Base-by-base conservation (phyloP, 768 basidiomycete species). In the Piloderma croceum region DNA sequence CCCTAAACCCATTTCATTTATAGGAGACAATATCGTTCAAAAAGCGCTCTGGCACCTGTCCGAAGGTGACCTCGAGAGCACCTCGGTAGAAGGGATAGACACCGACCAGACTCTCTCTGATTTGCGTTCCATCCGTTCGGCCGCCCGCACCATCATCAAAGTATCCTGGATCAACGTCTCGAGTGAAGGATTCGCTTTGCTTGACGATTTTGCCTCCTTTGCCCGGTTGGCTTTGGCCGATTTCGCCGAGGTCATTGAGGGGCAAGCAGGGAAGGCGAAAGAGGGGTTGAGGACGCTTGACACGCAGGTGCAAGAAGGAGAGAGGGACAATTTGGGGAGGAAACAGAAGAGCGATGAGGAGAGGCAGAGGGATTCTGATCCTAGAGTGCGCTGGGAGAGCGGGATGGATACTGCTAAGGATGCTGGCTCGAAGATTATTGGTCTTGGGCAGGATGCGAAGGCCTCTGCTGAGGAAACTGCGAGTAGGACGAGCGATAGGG, bases 1-100 rank as follows among this genome's bases (percentile, higher is more conserved):
- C 31, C 5, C 23, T 25, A 27, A 23, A 27, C 21, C 45, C 37
- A 49, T 43, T 20, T 3, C 17, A 3, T 34, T 31, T 42, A 1
- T 39, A 86, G 83, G 68, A 41, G 83, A 84, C 45, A 72, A 83
- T 43, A 42, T 79, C 33, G 53, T 86, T 2, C 84, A 88, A 51
- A 63, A 80, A 44, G 75, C 77, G 5, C 58, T 84, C 25, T 85
- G 76, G 74, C 77, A 83, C 48, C 60, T 87, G 23, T 64, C 69
- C 4, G 64, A 79, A 48, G 74, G 72, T 18, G 77, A 84, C 43
- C 41, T 77, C 24, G 54, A 63, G 12, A 52, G 59, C 1, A 64
- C 70, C 3, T 53, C 59, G 4, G 53, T 73, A 22, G 48, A 58
- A n/a, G 56, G 60, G 17, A 43, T 63, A 20, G 63, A 73, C 36